Evolutionary conservation across 1,284 basidiomycete species (phyloP).

Genomic region (Ceratobasidium sp.): DNA sequence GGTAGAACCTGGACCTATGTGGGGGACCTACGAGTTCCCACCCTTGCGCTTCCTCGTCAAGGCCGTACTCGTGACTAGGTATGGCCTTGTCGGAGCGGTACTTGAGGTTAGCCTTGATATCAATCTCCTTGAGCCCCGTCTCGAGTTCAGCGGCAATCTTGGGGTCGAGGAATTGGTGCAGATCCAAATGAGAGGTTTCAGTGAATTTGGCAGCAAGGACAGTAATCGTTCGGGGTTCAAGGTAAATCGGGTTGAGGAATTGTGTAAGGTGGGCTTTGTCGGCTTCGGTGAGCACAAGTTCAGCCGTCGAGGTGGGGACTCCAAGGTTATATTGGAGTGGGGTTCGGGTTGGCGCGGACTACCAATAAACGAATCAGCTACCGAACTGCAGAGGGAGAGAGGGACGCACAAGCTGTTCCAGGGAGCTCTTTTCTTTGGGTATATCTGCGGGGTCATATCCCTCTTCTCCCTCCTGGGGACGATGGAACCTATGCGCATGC

Average conservation of each 20-base stretch:
- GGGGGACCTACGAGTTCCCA: constrained; percentile 88
- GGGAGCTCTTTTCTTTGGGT: constrained; percentile 65
- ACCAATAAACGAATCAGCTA: too few relatives aligned
- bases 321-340: constrained; percentile 66
- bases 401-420: constrained; percentile 68
- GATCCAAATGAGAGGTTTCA: constrained; percentile 86
- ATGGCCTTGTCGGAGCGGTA: constrained; percentile 58
- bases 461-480: constrained; percentile 88
- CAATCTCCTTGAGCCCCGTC: constrained; percentile 66
- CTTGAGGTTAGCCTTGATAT: constrained; percentile 59
- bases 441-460: constrained; percentile 68
- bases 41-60: constrained; percentile 54
- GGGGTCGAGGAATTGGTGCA: constrained; percentile 83
- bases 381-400: constrained; percentile 41
- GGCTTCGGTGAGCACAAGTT: not conserved
- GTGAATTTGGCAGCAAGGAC: constrained; percentile 84
- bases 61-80: constrained; percentile 55
- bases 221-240: constrained; percentile 80
- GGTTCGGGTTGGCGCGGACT: constrained; percentile 65
- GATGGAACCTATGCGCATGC: constrained; percentile 75
- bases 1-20: constrained; percentile 91
- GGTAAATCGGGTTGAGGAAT: constrained; percentile 91
- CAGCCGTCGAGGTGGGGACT: constrained; percentile 43
- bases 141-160: constrained; percentile 73
- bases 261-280: constrained; percentile 69